Evolutionary conservation across 1,139 yeast species (phyloP), one percentile per base, ranked within the genome.

Genomic region (Suhomyces kunorum): DNA sequence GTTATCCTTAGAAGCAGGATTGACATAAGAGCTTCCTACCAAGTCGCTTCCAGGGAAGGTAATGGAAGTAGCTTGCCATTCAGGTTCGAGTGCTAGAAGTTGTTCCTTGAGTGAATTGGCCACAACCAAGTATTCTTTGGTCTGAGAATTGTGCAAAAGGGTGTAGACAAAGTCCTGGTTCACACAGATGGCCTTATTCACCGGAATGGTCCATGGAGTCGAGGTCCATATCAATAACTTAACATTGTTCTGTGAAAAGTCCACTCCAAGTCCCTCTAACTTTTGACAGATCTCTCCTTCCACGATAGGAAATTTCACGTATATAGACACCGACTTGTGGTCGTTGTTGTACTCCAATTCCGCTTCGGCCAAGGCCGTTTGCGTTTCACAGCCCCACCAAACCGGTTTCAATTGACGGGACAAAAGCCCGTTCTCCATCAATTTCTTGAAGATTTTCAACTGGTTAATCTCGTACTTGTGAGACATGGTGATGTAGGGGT

Each of bases 191-290:
- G 98, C 98, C 47, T 76, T 74, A 56, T 94, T 92, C 0, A 96
- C 84, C 2, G 88, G 87, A 26, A 94, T 69, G 0, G 99, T 94
- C 99, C 99, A 92, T 0, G 98, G 98, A 1, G 98, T 92, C 1
- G 97, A 89, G 0, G 99, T 92, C 99, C 99, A 92, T 41, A 92
- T 87, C 46, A 85, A 64, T 54, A 56, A 51, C 31, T 48, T 55
- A 15, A 63, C 46, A 9, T 47, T 45, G 3, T 15, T 3, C 7
- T 19, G 22, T 3, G 18, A 5, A 4, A 37, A 11, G 4, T 35
- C 16, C 6, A 45, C 22, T 26, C 47, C 48, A 20, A 30, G 33
- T 5, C 20, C 23, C 14, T 28, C 19, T 19, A 49, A 30, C 14
- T 12, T 12, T 7, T 37, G 17, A n/a, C 32, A 25, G 6, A 44